Conservation (phyloP, 1,284 basidiomycete species). For the Hypsizygus ulmarius region DNA sequence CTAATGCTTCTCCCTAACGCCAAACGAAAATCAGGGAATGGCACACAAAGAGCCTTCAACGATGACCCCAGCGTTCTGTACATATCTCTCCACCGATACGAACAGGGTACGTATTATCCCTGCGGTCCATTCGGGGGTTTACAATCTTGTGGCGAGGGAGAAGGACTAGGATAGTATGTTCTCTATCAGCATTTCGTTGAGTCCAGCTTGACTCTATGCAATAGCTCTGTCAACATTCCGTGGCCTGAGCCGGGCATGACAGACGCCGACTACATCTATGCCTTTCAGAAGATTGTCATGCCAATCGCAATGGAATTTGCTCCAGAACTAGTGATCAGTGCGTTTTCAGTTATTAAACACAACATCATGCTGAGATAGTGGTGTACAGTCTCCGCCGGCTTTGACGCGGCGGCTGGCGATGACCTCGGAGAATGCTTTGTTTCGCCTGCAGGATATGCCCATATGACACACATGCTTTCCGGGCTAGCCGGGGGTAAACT, state of each 20-base stretch:
- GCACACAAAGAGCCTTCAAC: conserved; percentile 94
- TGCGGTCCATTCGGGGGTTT: conserved; percentile 86
- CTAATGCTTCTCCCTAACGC: background rate
- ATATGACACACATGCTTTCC: conserved; percentile 97
- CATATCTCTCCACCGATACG: conserved; percentile 94
- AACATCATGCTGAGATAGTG: background rate
- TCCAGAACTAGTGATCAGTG: conserved; percentile 95
- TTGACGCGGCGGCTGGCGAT: conserved; percentile 95
- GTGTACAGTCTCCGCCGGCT: conserved; percentile 88
- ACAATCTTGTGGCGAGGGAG: conserved; percentile 82
- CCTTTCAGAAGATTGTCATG: conserved; percentile 95
- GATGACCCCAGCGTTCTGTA: conserved; percentile 92
- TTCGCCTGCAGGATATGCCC: conserved; percentile 92
- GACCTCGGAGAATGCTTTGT: conserved; percentile 89
- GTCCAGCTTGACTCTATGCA: conserved; percentile 9
- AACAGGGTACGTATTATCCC: conserved; percentile 90
- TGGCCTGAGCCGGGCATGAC: conserved; percentile 90
- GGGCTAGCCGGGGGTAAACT: conserved; percentile 88
- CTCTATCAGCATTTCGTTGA: conserved; percentile 20
- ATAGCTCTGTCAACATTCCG: conserved; percentile 93
- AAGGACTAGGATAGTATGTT: conserved; percentile 80
- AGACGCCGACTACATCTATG: conserved; percentile 95
- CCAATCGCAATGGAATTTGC: conserved; percentile 96
- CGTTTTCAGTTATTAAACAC: conserved; percentile 24
- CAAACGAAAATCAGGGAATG: conserved; percentile 66